Base-by-base conservation (phyloP, 768 basidiomycete species). In the Kockovaella imperatae region DNA sequence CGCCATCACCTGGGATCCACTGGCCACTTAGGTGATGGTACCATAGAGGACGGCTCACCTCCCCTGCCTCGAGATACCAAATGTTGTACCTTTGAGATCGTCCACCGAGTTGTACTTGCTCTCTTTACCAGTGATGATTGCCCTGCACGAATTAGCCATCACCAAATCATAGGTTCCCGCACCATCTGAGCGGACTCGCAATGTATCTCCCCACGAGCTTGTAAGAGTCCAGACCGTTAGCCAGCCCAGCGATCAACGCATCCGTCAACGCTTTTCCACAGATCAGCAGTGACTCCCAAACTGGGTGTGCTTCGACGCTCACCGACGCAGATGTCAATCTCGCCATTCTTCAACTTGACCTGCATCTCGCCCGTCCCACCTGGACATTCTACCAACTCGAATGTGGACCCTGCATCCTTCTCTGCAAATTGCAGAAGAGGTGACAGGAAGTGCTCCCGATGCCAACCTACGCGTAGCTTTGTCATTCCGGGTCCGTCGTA, bases 151-250 rank as follows among this genome's bases (percentile, higher is more conserved):
- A 7, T 21, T 30, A 32, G 31, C 31, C n/a, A n/a, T 32, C 31
- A 32, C n/a, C 36, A 42, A 28, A 6, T 13, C 23, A 28, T 13
- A 25, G 24, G 34, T 18, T 18, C 18, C 58, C 74, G 42, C 53
- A 82, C 90, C 88, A 96, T 74, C 87, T 83, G 35, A 96, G 74
- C 1, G 90, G 86, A 3, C 87, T 86, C 1, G 79, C 79, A 39
- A 96, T 90, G 67, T 87, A 96, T 63, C 86, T 86, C 5, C 93
- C 90, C 3, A 93, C 82, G 15, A 96, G 82, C 69, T 85, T 89
- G 73, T 95, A 99, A 5, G 83, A 80, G 44, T 78, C 77, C 0
- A 84, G 85, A 1, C 89, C 87, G 47, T 89, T 90, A 5, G 87
- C 88, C 46, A 95, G 86, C 0, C 91, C 91, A 42, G 88, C 85